Evolutionary conservation across 2,329 filamentous ascomycete species (phyloP).

Genomic region (Hymenoscyphus occultus): DNA sequence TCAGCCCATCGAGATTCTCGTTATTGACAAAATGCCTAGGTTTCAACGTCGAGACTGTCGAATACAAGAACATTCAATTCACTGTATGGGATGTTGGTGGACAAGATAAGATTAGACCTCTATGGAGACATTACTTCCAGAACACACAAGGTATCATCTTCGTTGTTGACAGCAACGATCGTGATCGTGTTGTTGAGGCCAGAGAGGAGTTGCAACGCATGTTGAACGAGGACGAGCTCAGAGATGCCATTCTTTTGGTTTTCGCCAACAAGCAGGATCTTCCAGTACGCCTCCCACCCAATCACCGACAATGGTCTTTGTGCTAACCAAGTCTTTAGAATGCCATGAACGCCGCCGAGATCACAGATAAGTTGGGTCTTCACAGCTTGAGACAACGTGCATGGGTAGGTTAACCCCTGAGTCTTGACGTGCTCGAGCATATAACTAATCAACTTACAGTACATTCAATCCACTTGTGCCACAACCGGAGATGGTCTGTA

Average conservation of each 20-base stretch:
- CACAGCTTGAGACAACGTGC: conserved; percentile 77
- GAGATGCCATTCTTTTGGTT: conserved; percentile 87
- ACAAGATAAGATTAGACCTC: conserved; percentile 95
- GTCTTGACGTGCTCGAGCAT: neutral
- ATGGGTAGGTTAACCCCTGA: conserved; percentile 69
- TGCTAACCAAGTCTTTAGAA: conserved; percentile 12
- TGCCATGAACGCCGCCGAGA: conserved; percentile 78
- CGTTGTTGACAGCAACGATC: conserved; percentile 95
- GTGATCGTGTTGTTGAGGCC: conserved; percentile 87
- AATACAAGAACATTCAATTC: conserved; percentile 99
- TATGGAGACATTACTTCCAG: conserved; percentile 93
- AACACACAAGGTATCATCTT: conserved; percentile 93
- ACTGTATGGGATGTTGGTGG: conserved; percentile 99
- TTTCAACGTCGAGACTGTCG: conserved; percentile 98
- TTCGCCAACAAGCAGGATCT: conserved; percentile 99
- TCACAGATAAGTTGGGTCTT: conserved; percentile 74
- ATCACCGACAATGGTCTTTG: neutral
- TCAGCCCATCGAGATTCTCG: neutral
- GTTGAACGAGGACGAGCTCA: conserved; percentile 97
- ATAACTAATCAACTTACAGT: neutral
- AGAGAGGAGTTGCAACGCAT: conserved; percentile 92
- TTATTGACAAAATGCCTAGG: conserved; percentile 37
- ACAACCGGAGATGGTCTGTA: conserved; percentile 78
- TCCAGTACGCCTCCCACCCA: conserved; percentile 58
- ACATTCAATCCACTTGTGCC: conserved; percentile 60